Base-by-base conservation (phyloP, 306 rosid genomes). In the Cicer pinnatifidum region DNA sequence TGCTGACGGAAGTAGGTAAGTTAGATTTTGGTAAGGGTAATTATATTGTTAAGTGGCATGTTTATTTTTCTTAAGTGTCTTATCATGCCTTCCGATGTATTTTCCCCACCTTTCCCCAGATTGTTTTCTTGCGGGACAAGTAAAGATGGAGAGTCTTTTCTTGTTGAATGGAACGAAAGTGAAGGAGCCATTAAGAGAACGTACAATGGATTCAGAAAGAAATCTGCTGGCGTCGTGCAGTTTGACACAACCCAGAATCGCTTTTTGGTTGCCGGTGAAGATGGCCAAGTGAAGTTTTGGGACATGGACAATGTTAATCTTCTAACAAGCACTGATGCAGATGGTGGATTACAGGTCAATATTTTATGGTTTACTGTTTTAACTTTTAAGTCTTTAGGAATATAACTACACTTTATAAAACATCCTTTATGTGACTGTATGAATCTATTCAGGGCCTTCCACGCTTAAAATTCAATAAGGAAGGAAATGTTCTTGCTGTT, bases 121-220 rank as follows among this genome's bases (percentile, higher is more conserved):
- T 67, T 92, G 83, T 90, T 92, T 83, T 92, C 98, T 48, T 92
- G 98, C 63, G 98, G 98, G 79, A 90, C 98, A 69, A 92, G 95
- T 82, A 87, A 86, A 83, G 94, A 90, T 35, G 98, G 95, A 80
- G 98, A 90, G 62, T 87, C 96, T 16, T 85, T 67, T 75, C 89
- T 90, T 38, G 97, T 92, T 78, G 95, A 92, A 84, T 92, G 98
- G 98, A 88, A 86, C 45, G 92, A 89, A 82, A 84, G 91, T 71
- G 96, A 92, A 86, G 98, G 92, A 78, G 86, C 91, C 70, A 84
- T 85, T 78, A 88, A 82, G 88, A 87, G 89, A 84, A 84, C 82
- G 6, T 92, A 90, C 75, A 61, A 71, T 83, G 98, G 98, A 15
- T 82, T 92, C 63, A 82, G 94, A 76, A 87, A 87, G 90, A 90